Evolutionary conservation across 768 basidiomycete species (phyloP).

Genomic region (Suillus bovinus): DNA sequence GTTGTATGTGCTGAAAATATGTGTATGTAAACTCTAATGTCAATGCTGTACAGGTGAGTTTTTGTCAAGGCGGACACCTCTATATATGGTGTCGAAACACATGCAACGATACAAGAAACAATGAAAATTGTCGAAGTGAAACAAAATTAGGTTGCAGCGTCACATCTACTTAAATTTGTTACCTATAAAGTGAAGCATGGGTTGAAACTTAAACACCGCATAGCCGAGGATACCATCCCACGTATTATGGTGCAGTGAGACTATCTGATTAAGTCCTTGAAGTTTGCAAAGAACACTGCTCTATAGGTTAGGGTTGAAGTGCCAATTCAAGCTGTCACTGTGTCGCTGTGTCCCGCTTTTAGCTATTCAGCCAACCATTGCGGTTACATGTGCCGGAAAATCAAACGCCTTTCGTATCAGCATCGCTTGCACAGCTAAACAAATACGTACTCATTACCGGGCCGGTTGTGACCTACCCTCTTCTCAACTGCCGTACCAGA

Average conservation of each 20-base stretch:
- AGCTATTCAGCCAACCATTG: not conserved
- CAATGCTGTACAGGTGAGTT: not conserved
- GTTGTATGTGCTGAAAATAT: too few relatives aligned
- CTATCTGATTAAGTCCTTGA: not conserved
- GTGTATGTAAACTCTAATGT: too few relatives aligned
- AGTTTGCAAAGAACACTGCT: not conserved
- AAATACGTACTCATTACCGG: not conserved
- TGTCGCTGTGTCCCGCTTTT: not conserved
- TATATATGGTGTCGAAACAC: not conserved
- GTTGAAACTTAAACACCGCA: not conserved
- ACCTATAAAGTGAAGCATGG: not conserved
- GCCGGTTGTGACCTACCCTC: not conserved
- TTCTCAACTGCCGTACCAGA: too few relatives aligned
- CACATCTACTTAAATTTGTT: not conserved
- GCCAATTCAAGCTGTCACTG: not conserved
- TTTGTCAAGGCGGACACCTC: not conserved
- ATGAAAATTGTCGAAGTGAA: not conserved
- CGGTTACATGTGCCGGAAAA: not conserved
- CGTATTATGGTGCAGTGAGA: not conserved
- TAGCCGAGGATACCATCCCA: not conserved
- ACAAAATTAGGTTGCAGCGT: not conserved
- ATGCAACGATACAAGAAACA: not conserved
- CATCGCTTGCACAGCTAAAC: not conserved
- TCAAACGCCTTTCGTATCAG: not conserved
- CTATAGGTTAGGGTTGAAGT: not conserved